Evolutionary conservation across 2,329 filamentous ascomycete genomes (phyloP), one percentile per base, ranked within the genome.

Genomic region (Emydomyces testavorans): DNA sequence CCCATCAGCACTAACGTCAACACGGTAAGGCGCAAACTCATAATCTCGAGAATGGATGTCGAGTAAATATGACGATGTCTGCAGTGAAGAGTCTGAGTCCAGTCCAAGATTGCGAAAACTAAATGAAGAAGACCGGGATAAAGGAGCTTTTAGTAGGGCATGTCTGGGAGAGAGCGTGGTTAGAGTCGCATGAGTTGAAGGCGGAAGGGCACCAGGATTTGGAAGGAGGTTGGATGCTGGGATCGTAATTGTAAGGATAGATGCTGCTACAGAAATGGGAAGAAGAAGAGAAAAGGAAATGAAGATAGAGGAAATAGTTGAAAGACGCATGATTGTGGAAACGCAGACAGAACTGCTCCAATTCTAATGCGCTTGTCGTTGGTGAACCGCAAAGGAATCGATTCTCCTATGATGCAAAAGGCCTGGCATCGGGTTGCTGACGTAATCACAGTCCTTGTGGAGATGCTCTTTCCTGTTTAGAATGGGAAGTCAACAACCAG

Each of bases 1-100:
- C 50, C 65, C 64, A 56, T 68, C 63, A 18, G 66, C 62, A 31
- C 67, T 64, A 44, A 65, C 53, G 61, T 96, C 92, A 24, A 96
- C 76, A 37, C 90, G 76, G 63, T 93, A 71, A 8, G 87, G 84
- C 56, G 79, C 77, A 63, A 95, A 96, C 46, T 74, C 74, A 64
- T 83, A 79, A 48, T 85, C 83, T 23, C 77, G 70, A 61, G 80
- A 82, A 68, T 89, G 79, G 41, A 96, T 74, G 56, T 92, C 86
- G 40, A 84, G 79, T 4, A 96, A 76, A 64, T 95, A 95, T 50
- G 80, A 85, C 1, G 50, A 36, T 10, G 21, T 83, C 0, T 74
- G 63, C 4, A 51, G 56, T 34, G 49, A 51, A 31, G 26, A 21
- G 4, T 39, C 35, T 13, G 44, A 32, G 16, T 16, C 24, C 37